These are phyloP conservation scores for Aspergillus terreus DNA, from an alignment of 2,329 filamentous ascomycete species.

Conservation along the genomic window DNA sequence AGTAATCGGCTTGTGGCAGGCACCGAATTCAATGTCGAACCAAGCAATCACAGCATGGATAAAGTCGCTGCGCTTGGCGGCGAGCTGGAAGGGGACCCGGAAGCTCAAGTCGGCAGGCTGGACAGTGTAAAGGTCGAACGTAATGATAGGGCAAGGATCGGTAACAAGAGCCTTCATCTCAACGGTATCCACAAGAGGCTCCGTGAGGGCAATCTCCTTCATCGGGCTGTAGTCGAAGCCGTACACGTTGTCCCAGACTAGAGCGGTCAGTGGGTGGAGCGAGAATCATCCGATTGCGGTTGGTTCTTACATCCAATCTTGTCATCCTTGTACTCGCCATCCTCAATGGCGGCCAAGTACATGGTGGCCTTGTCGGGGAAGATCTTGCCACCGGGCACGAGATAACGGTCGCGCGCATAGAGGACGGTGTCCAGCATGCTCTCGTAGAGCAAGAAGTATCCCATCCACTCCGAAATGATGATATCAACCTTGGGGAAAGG, in stretches of 20 bases:
- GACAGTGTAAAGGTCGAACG: conserved; percentile 90
- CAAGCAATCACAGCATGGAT: conserved; percentile 94
- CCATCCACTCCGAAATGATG: conserved; percentile 99
- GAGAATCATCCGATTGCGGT: neutral
- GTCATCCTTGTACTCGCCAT: conserved; percentile 99
- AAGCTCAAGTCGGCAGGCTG: conserved; percentile 80
- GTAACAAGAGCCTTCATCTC: conserved; percentile 96
- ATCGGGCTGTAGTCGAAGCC: conserved; percentile 95
- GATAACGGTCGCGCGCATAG: conserved; percentile 90
- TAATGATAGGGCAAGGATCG: conserved; percentile 79
- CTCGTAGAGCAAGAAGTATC: conserved; percentile 98
- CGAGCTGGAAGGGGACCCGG: conserved; percentile 70
- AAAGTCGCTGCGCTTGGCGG: conserved; percentile 82
- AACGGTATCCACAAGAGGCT: conserved; percentile 95
- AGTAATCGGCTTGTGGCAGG: conserved; percentile 94
- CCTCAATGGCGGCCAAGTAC: conserved; percentile 94
- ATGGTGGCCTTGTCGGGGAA: conserved; percentile 99
- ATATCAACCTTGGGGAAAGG: conserved; percentile 97
- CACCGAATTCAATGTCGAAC: conserved; percentile 99
- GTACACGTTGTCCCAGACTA: conserved; percentile 99
- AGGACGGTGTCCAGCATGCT: conserved; percentile 98
- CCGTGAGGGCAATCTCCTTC: conserved; percentile 87
- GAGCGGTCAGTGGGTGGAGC: conserved; percentile 21
- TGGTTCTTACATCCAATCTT: conserved; percentile 84
- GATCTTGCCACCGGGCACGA: conserved; percentile 81